Evolutionary conservation across 805 yeast genomes (phyloP), one percentile per base, ranked within the genome.

Genomic region (Candida verbasci): DNA sequence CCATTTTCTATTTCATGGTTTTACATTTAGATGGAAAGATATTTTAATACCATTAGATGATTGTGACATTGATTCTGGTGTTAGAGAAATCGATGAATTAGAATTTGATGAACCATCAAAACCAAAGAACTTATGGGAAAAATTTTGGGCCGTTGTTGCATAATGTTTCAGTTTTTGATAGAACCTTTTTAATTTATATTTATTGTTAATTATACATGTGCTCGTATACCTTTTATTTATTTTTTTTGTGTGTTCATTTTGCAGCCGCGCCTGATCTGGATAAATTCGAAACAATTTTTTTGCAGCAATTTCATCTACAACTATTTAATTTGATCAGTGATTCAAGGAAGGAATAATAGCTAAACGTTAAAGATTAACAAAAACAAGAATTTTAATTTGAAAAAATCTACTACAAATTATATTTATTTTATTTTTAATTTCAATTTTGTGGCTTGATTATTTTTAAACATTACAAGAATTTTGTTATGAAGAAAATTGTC

Each of bases 1-100:
- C 58, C 84, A 80, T 46, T 40, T 70, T 25, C 69, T 58, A 52
- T 78, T 66, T 56, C 70, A 74, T 42, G 68, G 70, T 1, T 52
- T 57, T 31, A 55, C 68, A 6, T 60, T 57, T 40, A 50, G 57
- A 11, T 42, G 37, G 47, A 64, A 69, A 7, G 14, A 33, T 4
- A 24, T 34, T 10, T 55, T 74, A 42, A 55, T 71, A 28, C 69
- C 72, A 15, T 37, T 71, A 24, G 79, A 75, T n/a, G 78, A 80
- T 17, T 68, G 83, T 40, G 95, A 86, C 54, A 76, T 78, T 38
- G 83, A 78, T 42, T 62, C 80, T 11, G 86, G 82, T 39, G 77
- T 80, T 48, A 70, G 83, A 52, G 81, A 74, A 39, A 62, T 74
- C 24, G 86, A 81, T 34, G 78, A 72, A 26, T 68, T 68, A 26